Conservation (phyloP, 1,284 basidiomycete species). For the Trichosporon asahii region DNA sequence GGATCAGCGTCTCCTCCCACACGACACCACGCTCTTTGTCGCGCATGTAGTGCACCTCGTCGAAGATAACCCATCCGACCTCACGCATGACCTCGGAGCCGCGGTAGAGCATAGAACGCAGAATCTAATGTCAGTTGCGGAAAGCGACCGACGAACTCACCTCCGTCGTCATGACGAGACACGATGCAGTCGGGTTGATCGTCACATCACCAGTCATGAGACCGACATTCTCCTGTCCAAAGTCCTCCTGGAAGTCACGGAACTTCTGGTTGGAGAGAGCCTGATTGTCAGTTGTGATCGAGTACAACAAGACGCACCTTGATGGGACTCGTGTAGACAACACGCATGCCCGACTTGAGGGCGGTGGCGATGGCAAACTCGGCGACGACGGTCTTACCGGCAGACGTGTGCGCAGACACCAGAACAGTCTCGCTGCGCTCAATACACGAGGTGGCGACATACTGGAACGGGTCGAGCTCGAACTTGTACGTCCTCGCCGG, state of each 20-base stretch:
- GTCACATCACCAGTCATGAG: conserved; percentile 99
- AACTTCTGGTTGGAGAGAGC: conserved; percentile 98
- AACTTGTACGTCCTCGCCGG: conserved; percentile 94
- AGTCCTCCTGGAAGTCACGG: conserved; percentile 93
- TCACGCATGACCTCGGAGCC: conserved; percentile 99
- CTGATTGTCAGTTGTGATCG: conserved; percentile 52
- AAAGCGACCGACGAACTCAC: conserved; percentile 53
- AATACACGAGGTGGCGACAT: conserved; percentile 89
- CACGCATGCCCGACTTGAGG: conserved; percentile 78
- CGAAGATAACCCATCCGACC: conserved; percentile 99
- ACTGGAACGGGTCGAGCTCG: conserved; percentile 95
- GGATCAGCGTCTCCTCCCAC: conserved; percentile 86
- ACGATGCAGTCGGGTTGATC: conserved; percentile 94
- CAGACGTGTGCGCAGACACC: conserved; percentile 97
- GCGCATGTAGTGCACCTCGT: conserved; percentile 99
- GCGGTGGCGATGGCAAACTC: conserved; percentile 99
- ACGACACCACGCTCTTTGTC: conserved; percentile 73
- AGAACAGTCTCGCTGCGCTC: conserved; percentile 96
- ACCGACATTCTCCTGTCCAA: conserved; percentile 80
- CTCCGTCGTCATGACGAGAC: conserved; percentile 99
- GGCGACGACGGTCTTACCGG: conserved; percentile 99
- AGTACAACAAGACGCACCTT: conserved; percentile 63
- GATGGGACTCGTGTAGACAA: conserved; percentile 99
- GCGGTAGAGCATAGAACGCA: conserved; percentile 97
- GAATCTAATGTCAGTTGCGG: conserved; percentile 62